Conservation (phyloP, 768 basidiomycete species). For the Trichaptum fuscoviolaceum region DNA sequence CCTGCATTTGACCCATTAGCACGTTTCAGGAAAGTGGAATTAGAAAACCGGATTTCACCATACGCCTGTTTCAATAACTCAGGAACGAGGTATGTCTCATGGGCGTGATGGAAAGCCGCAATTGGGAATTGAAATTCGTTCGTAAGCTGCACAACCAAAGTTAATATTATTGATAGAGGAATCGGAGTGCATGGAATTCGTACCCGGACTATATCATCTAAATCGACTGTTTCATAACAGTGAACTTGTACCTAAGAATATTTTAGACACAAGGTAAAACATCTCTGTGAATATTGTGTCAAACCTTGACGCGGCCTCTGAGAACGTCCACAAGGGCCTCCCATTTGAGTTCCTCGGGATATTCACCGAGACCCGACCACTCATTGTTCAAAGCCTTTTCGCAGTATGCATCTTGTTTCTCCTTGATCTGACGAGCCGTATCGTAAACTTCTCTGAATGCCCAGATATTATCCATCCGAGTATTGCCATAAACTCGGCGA, state of each 20-base stretch:
- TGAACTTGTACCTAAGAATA: slow-evolving; percentile 16
- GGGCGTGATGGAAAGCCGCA: slow-evolving; percentile 81
- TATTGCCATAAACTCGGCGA: slow-evolving; percentile 35
- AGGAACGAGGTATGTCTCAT: slow-evolving; percentile 88
- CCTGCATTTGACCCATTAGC: slow-evolving; percentile 11
- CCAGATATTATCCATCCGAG: slow-evolving; percentile 62
- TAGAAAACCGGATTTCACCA: slow-evolving; percentile 14
- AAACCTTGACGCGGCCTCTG: slow-evolving; percentile 33
- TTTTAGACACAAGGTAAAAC: not conserved
- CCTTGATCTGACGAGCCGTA: slow-evolving; percentile 30
- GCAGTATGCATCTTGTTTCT: slow-evolving; percentile 32
- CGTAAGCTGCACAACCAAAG: slow-evolving; percentile 45
- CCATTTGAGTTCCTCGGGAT: slow-evolving; percentile 27
- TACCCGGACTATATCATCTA: slow-evolving; percentile 67
- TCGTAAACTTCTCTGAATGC: slow-evolving; percentile 26
- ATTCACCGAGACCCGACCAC: slow-evolving; percentile 15
- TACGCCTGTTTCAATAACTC: slow-evolving; percentile 72
- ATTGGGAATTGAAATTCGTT: slow-evolving; percentile 88
- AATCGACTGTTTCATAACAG: slow-evolving; percentile 54
- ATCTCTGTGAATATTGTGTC: slow-evolving; percentile 10
- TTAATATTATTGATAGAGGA: not conserved
- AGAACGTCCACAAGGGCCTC: slow-evolving; percentile 28
- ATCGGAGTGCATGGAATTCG: slow-evolving; percentile 18
- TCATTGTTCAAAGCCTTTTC: slow-evolving; percentile 17
- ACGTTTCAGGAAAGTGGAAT: not conserved